Evolutionary conservation across 2,329 filamentous ascomycete species (phyloP).

Genomic region (Epichloe brachyelytri): DNA sequence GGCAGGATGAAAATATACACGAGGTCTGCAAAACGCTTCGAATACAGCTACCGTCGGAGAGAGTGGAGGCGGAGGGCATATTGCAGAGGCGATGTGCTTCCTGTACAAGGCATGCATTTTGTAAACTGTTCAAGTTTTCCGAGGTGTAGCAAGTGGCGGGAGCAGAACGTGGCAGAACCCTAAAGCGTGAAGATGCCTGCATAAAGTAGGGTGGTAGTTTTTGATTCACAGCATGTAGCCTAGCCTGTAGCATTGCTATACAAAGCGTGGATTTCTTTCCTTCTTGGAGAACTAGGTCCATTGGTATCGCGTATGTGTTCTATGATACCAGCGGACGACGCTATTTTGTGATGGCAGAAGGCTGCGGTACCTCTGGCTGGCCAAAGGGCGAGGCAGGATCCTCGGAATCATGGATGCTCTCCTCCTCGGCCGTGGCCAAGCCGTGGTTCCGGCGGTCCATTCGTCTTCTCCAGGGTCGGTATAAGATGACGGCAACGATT

Average conservation of each 20-base stretch:
- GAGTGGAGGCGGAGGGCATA: slow-evolving; percentile 2
- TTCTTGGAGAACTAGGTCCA: neutral
- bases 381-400: neutral
- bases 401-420: neutral
- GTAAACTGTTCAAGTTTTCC: slow-evolving; percentile 2
- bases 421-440: slow-evolving; percentile 4
- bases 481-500: slow-evolving; percentile 56
- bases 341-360: neutral
- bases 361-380: neutral
- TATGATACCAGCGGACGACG: neutral
- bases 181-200: neutral
- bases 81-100: slow-evolving; percentile 7
- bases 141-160: neutral
- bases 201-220: neutral
- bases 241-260: neutral
- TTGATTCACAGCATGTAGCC: neutral
- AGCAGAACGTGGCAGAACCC: neutral
- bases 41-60: slow-evolving; percentile 8
- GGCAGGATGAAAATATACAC: neutral
- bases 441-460: slow-evolving; percentile 19
- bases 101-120: slow-evolving; percentile 8
- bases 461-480: slow-evolving; percentile 61
- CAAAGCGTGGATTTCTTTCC: neutral
- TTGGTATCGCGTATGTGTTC: neutral
- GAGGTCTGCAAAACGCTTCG: neutral